Evolutionary conservation across 805 yeast species (phyloP).

Genomic region (Myxozyma vanderwaltii): DNA sequence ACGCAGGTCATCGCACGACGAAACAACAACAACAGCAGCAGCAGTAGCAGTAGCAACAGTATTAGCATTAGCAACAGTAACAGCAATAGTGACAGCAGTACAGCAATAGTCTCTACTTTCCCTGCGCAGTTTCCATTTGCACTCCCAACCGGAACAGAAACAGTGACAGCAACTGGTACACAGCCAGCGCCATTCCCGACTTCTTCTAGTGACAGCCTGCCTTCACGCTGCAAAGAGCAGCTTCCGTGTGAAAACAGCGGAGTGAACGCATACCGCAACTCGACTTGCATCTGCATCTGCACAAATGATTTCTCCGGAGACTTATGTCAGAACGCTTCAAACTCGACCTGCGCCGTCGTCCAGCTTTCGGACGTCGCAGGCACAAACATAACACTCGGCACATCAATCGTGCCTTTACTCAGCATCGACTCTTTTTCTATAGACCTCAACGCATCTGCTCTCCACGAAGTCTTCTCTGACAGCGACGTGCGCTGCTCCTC

Average conservation of each 20-base stretch:
- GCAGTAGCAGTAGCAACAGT: background rate
- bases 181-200: background rate
- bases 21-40: background rate
- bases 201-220: conserved; percentile 1
- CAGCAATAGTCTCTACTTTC: no score
- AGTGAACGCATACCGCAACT: conserved; percentile 14
- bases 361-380: background rate
- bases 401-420: conserved; percentile 10
- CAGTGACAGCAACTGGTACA: background rate
- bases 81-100: no score
- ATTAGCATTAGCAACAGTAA: no score
- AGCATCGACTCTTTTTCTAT: conserved; percentile 1
- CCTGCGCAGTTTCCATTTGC: no score
- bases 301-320: conserved; percentile 20
- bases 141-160: no score
- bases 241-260: conserved; percentile 24
- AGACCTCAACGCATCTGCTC: background rate
- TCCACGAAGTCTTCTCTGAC: conserved; percentile 6
- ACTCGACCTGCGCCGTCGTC: conserved; percentile 10
- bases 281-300: conserved; percentile 24
- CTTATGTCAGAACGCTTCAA: conserved; percentile 8
- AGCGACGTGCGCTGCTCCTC: conserved; percentile 16
- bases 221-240: background rate
- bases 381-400: conserved; percentile 20
- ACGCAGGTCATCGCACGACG: conserved; percentile 13